These are phyloP conservation scores for Crithidia mellificae DNA, from an alignment of 208 protist genomes.

Conservation along the genomic window DNA sequence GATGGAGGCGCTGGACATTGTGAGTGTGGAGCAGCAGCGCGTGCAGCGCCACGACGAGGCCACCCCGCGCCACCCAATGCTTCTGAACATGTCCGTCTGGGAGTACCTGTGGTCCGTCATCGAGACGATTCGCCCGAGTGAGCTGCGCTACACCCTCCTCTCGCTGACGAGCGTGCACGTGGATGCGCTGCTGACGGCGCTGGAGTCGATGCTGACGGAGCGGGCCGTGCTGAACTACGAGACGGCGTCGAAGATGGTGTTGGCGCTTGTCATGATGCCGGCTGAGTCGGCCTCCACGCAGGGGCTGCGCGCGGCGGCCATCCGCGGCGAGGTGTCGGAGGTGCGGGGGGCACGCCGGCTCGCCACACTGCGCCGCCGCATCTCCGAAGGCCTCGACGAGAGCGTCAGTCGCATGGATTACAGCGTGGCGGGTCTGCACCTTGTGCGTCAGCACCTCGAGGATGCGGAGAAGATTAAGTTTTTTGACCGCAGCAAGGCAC, in stretches of 20 bases:
- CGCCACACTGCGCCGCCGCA: conserved; percentile 48
- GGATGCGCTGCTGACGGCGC: conserved; percentile 67
- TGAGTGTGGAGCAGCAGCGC: conserved; percentile 83
- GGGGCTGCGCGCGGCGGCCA: conserved; percentile 43
- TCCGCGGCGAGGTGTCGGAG: conserved; percentile 71
- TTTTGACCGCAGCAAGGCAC: conserved; percentile 81
- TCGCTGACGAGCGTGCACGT: conserved; percentile 84
- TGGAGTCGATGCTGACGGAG: conserved; percentile 67
- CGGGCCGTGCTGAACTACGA: conserved; percentile 83
- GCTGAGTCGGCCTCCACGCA: conserved; percentile 30
- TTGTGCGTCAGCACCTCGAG: conserved; percentile 64
- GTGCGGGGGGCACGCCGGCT: conserved; percentile 62
- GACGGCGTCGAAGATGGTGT: conserved; percentile 70
- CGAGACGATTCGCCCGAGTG: conserved; percentile 78
- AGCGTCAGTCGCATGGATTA: conserved; percentile 72
- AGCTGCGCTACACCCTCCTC: conserved; percentile 81
- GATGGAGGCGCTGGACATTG: conserved; percentile 88
- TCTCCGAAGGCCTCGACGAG: conserved; percentile 68
- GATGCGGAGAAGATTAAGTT: conserved; percentile 73
- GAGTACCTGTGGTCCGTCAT: conserved; percentile 85
- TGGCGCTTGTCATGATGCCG: conserved; percentile 61
- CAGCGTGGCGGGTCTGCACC: conserved; percentile 71
- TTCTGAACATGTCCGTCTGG: conserved; percentile 69
- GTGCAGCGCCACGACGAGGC: conserved; percentile 56
- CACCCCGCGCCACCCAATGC: conserved; percentile 62